Conservation (phyloP, 176 grass and related monocot species). For the Pharus latifolius region DNA sequence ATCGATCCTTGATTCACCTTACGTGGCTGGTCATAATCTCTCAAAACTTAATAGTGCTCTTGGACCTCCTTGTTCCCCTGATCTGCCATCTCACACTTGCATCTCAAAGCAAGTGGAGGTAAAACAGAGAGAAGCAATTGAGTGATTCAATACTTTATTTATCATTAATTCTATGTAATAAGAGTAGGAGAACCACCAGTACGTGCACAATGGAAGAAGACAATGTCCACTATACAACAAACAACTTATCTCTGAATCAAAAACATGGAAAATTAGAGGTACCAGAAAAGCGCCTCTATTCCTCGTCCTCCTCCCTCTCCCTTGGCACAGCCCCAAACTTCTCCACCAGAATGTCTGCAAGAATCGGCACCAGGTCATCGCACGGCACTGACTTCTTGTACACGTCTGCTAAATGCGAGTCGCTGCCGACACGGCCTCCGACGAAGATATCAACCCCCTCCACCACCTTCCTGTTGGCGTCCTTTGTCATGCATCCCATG, state of each 20-base stretch:
- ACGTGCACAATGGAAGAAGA: not conserved
- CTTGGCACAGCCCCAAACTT: conserved; percentile 54
- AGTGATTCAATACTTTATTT: too few species aligned
- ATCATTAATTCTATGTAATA: conserved; percentile 2
- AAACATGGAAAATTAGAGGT: not conserved
- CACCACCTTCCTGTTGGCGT: conserved; percentile 48
- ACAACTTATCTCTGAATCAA: not conserved
- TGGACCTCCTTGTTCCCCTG: too few species aligned
- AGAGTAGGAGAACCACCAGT: not conserved
- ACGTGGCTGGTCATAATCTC: too few species aligned
- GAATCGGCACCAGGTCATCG: conserved; percentile 65
- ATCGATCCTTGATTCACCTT: too few species aligned
- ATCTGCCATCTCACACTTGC: too few species aligned
- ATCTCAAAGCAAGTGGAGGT: too few species aligned
- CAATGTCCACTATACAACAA: conserved; percentile 21
- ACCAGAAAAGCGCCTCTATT: not conserved
- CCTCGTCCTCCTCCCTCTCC: conserved; percentile 73
- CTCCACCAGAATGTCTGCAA: conserved; percentile 67
- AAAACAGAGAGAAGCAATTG: too few species aligned
- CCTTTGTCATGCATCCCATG: conserved; percentile 77
- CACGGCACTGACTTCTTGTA: conserved; percentile 84
- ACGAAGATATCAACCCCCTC: conserved; percentile 69
- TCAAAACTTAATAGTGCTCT: too few species aligned
- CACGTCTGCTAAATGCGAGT: conserved; percentile 67
- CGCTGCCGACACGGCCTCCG: conserved; percentile 73